Evolutionary conservation across 257 asterid genomes (phyloP), one percentile per base, ranked within the genome.

Genomic region (Solanum sejunctum): DNA sequence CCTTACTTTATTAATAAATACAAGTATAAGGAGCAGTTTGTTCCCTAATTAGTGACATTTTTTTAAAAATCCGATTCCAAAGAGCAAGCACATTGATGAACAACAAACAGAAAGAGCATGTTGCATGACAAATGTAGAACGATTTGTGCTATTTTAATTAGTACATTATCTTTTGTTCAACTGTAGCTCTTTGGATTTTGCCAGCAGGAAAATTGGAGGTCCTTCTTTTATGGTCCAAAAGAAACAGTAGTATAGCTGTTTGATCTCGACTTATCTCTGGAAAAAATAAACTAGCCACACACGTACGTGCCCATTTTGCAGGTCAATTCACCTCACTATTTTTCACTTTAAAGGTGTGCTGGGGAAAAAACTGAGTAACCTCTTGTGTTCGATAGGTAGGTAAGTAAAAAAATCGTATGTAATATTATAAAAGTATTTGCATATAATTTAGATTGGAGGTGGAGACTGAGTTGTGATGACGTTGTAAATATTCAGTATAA

Each of bases 271-370:
- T 73, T 39, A 67, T 83, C 86, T 67, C 79, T 52, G 64, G 12
- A 58, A 75, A 75, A 75, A 77, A 26, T 56, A 75, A 77, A 85
- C 78, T 81, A 83, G 28, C 63, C 82, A 67, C 84, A 86, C 93
- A 91, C 91, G 89, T 89, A 91, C 92, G 89, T 91, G 92, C 88
- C n/a, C 73, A 66, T 32, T 66, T 63, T 1, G 9, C 20, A 12
- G 20, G 39, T 36, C 39, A 26, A 10, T 64, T 41, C 18, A 26
- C 71, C 13, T 2, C 20, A 10, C 10, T n/a, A 28, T 6, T 12
- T 64, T 64, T 64, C 12, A 26, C 26, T 20, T 57, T 18, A 16
- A 56, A 15, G 10, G 5, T 10, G 55, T 51, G 16, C 11, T 36
- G 6, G 39, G 39, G 39, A 36, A 28, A 28, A 28, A 28, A 28